Conservation (phyloP, 192 early-diverging fungal genomes). For the Phycomyces nitens region DNA sequence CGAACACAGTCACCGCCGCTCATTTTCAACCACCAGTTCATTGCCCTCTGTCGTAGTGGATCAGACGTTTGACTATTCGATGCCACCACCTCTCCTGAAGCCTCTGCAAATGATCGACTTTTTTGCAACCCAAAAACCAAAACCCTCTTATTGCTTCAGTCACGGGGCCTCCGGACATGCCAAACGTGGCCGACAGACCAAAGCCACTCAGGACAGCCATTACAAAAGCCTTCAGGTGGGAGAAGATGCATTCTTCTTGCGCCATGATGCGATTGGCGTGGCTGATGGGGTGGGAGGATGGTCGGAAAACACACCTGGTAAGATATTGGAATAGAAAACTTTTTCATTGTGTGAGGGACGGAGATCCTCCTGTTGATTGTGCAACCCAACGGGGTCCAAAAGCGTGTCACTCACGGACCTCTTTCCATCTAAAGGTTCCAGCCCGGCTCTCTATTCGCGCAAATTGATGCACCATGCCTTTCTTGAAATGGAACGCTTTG, state of each 20-base stretch:
- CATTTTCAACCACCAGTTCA: not conserved
- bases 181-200: constrained; percentile 31
- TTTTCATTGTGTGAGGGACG: not conserved
- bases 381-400: not conserved
- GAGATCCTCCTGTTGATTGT: constrained; percentile 1
- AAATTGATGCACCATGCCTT: constrained; percentile 91
- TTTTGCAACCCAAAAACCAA: constrained; percentile 30
- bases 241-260: constrained; percentile 90
- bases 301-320: constrained; percentile 27
- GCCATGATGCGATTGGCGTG: constrained; percentile 84
- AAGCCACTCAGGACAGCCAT: constrained; percentile 38
- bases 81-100: not conserved
- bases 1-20: not conserved
- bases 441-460: constrained; percentile 86
- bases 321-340: not conserved
- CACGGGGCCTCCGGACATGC: constrained; percentile 52
- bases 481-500: constrained; percentile 79
- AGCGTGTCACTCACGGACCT: not conserved
- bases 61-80: not conserved
- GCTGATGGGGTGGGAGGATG: constrained; percentile 96
- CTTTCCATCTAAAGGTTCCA: constrained; percentile 55
- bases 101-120: constrained; percentile 24
- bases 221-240: constrained; percentile 71
- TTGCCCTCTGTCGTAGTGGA: not conserved
- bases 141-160: constrained; percentile 39